Conservation (phyloP, 2,329 filamentous ascomycete species). For the Arthrobotrys pseudoclavata region DNA sequence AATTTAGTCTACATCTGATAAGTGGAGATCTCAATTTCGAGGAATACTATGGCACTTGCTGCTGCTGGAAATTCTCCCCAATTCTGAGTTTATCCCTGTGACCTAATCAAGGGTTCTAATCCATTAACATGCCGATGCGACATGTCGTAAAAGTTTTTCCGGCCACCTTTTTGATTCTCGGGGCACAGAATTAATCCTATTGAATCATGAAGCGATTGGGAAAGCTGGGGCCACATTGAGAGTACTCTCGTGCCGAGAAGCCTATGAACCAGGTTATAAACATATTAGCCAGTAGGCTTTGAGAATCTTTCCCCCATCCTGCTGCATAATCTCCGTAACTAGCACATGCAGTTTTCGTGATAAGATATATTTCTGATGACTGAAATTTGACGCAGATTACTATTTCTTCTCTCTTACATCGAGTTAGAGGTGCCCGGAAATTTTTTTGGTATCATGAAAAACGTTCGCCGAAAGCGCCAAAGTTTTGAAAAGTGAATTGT, state of each 20-base stretch:
- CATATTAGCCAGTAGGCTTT: conserved; percentile 27
- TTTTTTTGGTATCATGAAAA: conserved; percentile 37
- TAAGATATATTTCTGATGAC: conserved; percentile 5
- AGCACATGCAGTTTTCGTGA: conserved; percentile 21
- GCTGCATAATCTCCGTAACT: conserved; percentile 43
- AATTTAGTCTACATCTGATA: neutral
- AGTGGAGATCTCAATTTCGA: conserved; percentile 24
- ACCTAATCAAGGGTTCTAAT: conserved; percentile 7
- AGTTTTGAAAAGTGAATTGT: neutral
- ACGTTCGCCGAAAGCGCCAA: conserved; percentile 1
- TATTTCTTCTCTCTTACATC: conserved; percentile 1
- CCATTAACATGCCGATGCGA: conserved; percentile 3
- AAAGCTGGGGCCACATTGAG: conserved; percentile 23
- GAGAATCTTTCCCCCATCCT: conserved; percentile 2
- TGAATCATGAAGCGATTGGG: conserved; percentile 7
- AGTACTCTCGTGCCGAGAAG: conserved; percentile 3
- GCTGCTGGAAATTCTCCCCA: conserved; percentile 40
- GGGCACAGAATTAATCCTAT: conserved; percentile 3
- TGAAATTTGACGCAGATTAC: conserved; percentile 1
- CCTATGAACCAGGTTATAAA: conserved; percentile 13
- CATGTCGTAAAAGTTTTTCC: conserved; percentile 56
- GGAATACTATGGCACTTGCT: neutral
- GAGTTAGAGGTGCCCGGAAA: conserved; percentile 22
- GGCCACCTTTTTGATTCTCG: neutral
- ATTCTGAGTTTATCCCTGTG: neutral